phyloP scores from a whole-genome alignment of 192 early-diverging fungal genomes.

The Chytriomyces hyalinus region DNA sequence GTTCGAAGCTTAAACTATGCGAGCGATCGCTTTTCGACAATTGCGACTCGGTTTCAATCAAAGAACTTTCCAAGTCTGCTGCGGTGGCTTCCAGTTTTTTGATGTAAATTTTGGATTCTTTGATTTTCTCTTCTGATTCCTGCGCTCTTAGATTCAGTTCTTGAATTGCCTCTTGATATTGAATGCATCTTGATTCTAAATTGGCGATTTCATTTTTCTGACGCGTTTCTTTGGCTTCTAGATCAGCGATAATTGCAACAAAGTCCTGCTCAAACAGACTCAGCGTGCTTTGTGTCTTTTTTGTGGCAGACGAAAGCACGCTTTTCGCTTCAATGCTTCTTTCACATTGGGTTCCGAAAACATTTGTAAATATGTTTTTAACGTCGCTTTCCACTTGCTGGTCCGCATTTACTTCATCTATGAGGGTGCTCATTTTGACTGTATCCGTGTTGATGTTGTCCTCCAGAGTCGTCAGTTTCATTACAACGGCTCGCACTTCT shows the following conservation, averaged over 20 bases:
- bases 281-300: not conserved
- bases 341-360: conserved; percentile 9
- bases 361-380: conserved; percentile 16
- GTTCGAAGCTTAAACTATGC: no score
- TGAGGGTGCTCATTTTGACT: not conserved
- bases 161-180: no score
- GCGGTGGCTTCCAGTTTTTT: no score
- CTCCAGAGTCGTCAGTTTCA: conserved; percentile 5
- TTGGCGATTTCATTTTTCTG: not conserved
- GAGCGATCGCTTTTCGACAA: no score
- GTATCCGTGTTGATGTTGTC: conserved; percentile 3
- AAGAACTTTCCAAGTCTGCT: no score
- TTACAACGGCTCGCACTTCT: conserved; percentile 7
- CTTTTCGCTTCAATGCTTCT: conserved; percentile 2
- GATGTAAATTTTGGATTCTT: no score
- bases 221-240: not conserved
- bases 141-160: no score
- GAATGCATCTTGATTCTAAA: not conserved
- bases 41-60: no score
- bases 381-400: conserved; percentile 8
- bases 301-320: not conserved
- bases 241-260: not conserved
- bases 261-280: not conserved
- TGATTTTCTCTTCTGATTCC: no score
- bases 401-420: conserved; percentile 1